These are phyloP conservation scores for Leersia perrieri DNA, from an alignment of 176 grass and related monocot genomes.

Conservation along the genomic window DNA sequence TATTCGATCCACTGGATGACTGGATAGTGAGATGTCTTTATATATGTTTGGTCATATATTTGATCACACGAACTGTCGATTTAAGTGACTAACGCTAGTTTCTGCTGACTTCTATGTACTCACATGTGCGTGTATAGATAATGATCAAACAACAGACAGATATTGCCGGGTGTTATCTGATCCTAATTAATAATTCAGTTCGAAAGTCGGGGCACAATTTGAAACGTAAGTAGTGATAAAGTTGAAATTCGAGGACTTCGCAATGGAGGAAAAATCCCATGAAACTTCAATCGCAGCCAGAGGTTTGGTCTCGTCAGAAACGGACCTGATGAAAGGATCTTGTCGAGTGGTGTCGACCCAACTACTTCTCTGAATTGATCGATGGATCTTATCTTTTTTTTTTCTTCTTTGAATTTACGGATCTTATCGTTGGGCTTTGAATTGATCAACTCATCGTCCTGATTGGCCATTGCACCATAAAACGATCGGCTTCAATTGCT, in stretches of 20 bases:
- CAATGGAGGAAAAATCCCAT: not conserved
- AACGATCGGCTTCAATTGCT: not conserved
- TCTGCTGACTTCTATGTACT: not conserved
- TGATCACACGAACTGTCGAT: not conserved
- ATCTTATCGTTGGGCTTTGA: not conserved
- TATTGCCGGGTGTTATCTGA: not conserved
- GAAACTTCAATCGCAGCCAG: not conserved
- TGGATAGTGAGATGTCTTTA: not conserved
- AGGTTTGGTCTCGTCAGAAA: slow-evolving; percentile 16
- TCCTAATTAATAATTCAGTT: not conserved
- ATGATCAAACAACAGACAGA: not conserved
- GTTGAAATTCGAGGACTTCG: not conserved
- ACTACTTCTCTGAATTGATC: not conserved
- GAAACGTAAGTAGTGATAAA: not conserved
- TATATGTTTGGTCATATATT: not conserved
- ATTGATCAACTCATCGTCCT: not conserved
- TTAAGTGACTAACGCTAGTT: not conserved
- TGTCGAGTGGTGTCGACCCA: not conserved
- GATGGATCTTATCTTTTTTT: not conserved
- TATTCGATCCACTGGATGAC: not conserved
- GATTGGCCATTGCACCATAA: not conserved
- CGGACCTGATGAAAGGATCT: not conserved
- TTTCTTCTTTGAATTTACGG: not conserved
- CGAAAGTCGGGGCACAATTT: not conserved
- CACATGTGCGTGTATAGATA: not conserved